phyloP scores from a whole-genome alignment of 2,329 filamentous ascomycete genomes.

The Penicillium sp. region DNA sequence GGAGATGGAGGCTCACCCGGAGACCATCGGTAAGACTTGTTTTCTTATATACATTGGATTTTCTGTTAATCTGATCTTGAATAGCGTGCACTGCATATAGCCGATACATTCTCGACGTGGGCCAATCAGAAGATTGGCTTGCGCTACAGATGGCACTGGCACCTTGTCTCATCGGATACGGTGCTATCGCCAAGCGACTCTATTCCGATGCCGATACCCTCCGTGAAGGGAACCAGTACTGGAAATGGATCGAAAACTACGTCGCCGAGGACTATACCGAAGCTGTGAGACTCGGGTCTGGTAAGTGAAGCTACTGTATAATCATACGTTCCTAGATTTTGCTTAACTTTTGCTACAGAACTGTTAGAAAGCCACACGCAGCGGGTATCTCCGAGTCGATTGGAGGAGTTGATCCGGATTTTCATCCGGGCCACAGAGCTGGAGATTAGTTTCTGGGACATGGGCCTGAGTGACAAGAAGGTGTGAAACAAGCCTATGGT shows the following conservation, averaged over 20 bases:
- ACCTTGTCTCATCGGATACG: conserved; percentile 88
- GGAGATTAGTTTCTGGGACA: conserved; percentile 74
- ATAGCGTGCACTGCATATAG: conserved; percentile 78
- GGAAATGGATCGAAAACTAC: conserved; percentile 90
- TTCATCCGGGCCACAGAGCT: conserved; percentile 84
- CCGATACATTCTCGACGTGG: conserved; percentile 83
- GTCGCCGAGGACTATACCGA: conserved; percentile 73
- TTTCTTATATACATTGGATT: background rate
- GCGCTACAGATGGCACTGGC: conserved; percentile 80
- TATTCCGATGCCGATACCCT: conserved; percentile 60
- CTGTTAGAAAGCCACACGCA: conserved; percentile 72
- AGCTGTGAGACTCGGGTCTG: conserved; percentile 68
- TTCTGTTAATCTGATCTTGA: conserved; percentile 7
- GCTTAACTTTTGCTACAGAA: conserved; percentile 44
- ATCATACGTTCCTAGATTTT: background rate
- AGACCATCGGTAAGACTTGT: conserved; percentile 62
- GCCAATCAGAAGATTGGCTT: conserved; percentile 82
- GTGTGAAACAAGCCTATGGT: conserved; percentile 2
- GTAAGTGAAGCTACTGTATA: conserved; percentile 47
- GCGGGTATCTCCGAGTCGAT: conserved; percentile 68
- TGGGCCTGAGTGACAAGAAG: conserved; percentile 50
- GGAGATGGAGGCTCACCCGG: conserved; percentile 70
- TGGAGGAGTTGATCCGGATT: conserved; percentile 80
- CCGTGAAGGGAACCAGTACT: conserved; percentile 70
- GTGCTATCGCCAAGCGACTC: conserved; percentile 71